Evolutionary conservation across 192 early-diverging fungal species (phyloP).

Genomic region (Mortierella alpina): DNA sequence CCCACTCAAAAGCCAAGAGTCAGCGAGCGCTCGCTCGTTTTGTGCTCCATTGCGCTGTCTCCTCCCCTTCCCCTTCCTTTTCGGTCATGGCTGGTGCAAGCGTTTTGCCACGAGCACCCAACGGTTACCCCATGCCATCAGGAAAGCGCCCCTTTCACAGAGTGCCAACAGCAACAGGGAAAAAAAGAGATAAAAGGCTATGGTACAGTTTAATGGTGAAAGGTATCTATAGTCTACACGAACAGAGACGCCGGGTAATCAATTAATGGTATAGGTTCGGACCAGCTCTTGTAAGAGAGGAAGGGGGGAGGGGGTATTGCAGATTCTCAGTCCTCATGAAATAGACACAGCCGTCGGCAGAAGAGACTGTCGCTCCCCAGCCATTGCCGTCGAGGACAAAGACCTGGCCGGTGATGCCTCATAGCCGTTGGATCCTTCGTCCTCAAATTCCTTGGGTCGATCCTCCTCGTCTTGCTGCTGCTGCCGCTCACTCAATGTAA

Average conservation of each 20-base stretch:
- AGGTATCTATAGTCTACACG: not conserved
- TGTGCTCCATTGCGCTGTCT: not conserved
- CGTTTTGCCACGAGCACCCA: not conserved
- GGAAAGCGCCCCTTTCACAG: too few species aligned
- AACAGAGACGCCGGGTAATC: not conserved
- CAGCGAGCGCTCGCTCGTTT: not conserved
- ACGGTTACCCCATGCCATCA: too few species aligned
- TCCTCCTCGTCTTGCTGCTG: slow-evolving; percentile 17
- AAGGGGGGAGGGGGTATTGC: not conserved
- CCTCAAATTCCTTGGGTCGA: slow-evolving; percentile 11
- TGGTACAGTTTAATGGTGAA: slow-evolving; percentile 4
- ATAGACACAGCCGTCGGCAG: not conserved
- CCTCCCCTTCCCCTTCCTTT: not conserved
- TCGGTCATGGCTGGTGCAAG: not conserved
- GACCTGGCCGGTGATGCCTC: not conserved
- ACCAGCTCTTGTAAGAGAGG: not conserved
- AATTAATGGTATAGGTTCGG: not conserved
- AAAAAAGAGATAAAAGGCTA: not conserved
- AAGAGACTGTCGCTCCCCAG: slow-evolving; percentile 20
- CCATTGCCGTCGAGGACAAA: not conserved
- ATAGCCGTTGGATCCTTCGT: not conserved
- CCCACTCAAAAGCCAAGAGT: not conserved
- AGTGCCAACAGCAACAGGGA: not conserved
- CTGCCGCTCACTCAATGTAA: slow-evolving; percentile 28
- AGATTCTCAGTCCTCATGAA: too few species aligned